These are phyloP conservation scores for Isoetes taiwanensis DNA, from an alignment of 75 land plant genomes.

Conservation along the genomic window DNA sequence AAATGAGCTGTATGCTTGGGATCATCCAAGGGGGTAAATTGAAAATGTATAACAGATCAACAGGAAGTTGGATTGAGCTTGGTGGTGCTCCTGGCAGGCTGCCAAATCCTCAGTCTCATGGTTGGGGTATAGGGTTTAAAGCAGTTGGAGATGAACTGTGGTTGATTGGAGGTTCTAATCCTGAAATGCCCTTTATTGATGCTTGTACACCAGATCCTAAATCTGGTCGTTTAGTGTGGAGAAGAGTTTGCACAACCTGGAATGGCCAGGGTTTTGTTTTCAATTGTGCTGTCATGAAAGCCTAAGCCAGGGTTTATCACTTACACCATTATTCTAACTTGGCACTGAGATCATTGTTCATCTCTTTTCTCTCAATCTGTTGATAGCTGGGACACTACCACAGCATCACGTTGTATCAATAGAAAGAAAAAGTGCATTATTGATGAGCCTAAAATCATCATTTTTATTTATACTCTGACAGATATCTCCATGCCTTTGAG, in stretches of 20 bases:
- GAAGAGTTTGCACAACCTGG: not conserved
- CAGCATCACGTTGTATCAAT: no score
- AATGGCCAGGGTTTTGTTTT: constrained; percentile 2
- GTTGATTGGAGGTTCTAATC: constrained; percentile 30
- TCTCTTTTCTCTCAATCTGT: no score
- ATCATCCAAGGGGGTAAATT: constrained; percentile 22
- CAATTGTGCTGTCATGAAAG: constrained; percentile 38
- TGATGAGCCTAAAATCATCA: no score
- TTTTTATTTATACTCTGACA: no score
- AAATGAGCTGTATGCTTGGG: constrained; percentile 40
- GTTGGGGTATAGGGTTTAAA: constrained; percentile 48
- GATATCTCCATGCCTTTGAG: no score
- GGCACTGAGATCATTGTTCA: no score
- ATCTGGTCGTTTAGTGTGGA: no score
- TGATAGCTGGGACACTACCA: no score
- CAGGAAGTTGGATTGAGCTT: constrained; percentile 21
- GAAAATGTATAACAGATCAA: constrained; percentile 28
- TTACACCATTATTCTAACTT: no score
- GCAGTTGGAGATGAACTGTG: constrained; percentile 33
- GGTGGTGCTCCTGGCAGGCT: constrained; percentile 30
- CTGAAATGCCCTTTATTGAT: constrained; percentile 21
- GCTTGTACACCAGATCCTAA: constrained; percentile 19
- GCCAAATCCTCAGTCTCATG: constrained; percentile 29
- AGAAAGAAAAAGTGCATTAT: no score
- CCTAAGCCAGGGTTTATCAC: constrained; percentile 28